Evolutionary conservation across 106 monocot species (phyloP).

Genomic region (Chionographis japonica): DNA sequence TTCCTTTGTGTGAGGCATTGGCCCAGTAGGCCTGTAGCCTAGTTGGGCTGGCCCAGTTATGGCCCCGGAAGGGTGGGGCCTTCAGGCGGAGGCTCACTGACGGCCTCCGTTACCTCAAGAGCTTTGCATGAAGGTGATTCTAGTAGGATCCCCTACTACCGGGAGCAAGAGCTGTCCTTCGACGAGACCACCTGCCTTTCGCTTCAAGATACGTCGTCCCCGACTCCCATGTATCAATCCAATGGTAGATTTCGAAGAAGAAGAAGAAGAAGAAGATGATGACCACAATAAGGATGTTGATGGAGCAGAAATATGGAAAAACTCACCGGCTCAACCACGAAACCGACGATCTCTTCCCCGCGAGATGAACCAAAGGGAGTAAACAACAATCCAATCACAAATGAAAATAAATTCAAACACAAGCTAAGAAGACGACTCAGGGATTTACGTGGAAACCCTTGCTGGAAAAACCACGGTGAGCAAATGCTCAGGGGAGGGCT

Average conservation of each 20-base stretch:
- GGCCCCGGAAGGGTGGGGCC: conserved; percentile 11
- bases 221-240: conserved; percentile 12
- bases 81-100: not conserved
- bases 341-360: too few species aligned
- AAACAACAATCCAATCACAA: too few species aligned
- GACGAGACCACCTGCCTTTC: conserved; percentile 27
- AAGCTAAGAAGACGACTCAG: too few species aligned
- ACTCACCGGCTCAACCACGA: too few species aligned
- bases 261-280: not conserved
- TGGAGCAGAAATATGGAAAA: too few species aligned
- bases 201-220: conserved; percentile 9
- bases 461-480: too few species aligned
- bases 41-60: conserved; percentile 8
- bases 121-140: not conserved
- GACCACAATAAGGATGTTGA: not conserved
- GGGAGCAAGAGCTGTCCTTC: conserved; percentile 21
- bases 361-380: too few species aligned
- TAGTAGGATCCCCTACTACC: not conserved
- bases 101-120: conserved; percentile 1
- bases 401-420: too few species aligned
- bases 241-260: conserved; percentile 4
- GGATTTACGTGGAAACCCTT: too few species aligned
- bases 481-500: too few species aligned
- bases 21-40: conserved; percentile 6
- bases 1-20: too few species aligned